phyloP scores from a whole-genome alignment of 208 protist genomes.

The Acanthamoeba castellanii region DNA sequence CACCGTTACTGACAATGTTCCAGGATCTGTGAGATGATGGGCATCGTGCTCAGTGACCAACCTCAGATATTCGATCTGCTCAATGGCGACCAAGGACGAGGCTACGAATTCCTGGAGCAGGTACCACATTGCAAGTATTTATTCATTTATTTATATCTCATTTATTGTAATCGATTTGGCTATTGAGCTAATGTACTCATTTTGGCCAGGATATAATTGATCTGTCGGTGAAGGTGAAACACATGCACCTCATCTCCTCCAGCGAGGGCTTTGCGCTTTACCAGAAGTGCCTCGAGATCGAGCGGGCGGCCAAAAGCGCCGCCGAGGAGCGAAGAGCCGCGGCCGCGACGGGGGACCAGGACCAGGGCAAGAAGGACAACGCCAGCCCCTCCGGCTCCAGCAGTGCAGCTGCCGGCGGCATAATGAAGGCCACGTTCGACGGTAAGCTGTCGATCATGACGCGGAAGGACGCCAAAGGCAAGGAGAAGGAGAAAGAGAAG shows the following conservation, averaged over 20 bases:
- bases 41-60: not conserved
- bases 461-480: not conserved
- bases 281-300: not conserved
- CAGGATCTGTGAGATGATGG: conserved; percentile 51
- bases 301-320: not conserved
- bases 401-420: not conserved
- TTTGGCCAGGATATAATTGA: conserved; percentile 15
- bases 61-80: conserved; percentile 29
- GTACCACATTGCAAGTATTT: too few relatives aligned
- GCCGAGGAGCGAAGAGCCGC: not conserved
- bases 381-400: not conserved
- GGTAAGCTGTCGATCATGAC: not conserved
- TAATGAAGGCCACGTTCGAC: not conserved
- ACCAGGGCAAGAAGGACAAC: not conserved
- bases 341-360: too few relatives aligned
- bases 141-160: too few relatives aligned
- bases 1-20: not conserved
- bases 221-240: conserved; percentile 67
- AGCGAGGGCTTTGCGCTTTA: conserved; percentile 18
- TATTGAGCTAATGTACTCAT: not conserved
- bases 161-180: too few relatives aligned
- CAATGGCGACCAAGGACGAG: not conserved
- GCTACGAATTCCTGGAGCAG: conserved; percentile 50
- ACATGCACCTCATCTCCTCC: conserved; percentile 62
- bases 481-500: conserved; percentile 26